Percentiles rank a stretch among this genome's conserved stretches.
These are phyloP conservation scores for Aphanomyces stellatus DNA, from an alignment of 352 stramenopile species.

Conservation along the genomic window DNA sequence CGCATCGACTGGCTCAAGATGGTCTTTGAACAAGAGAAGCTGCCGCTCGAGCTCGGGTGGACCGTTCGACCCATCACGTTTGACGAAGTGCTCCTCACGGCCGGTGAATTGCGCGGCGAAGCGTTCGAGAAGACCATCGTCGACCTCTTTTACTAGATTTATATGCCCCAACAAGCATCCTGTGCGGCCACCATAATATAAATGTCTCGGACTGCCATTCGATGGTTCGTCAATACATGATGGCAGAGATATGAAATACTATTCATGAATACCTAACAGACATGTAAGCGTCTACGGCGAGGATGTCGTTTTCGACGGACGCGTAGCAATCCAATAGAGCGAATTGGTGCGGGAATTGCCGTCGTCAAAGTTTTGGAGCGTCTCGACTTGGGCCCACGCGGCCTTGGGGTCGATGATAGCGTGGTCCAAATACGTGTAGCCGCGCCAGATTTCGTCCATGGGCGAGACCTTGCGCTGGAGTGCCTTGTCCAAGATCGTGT, in stretches of 20 bases:
- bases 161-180: not conserved
- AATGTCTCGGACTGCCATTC: too few species aligned
- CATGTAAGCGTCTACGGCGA: too few species aligned
- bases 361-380: conserved; percentile 73
- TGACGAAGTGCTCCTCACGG: not conserved
- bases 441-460: conserved; percentile 73
- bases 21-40: conserved; percentile 18
- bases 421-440: conserved; percentile 76
- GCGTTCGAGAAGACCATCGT: not conserved
- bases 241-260: too few species aligned
- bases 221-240: too few species aligned
- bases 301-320: too few species aligned
- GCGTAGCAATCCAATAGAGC: conserved; percentile 85
- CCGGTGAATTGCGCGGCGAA: conserved; percentile 1
- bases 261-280: too few species aligned
- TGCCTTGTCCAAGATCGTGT: conserved; percentile 63
- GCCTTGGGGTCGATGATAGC: conserved; percentile 65
- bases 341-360: conserved; percentile 84
- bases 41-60: conserved; percentile 16
- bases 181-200: too few species aligned
- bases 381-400: conserved; percentile 61
- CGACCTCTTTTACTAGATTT: not conserved
- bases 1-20: conserved; percentile 17
- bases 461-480: conserved; percentile 45
- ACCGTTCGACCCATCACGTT: conserved; percentile 1